Evolutionary conservation across 2,329 filamentous ascomycete genomes (phyloP), one percentile per base, ranked within the genome.

Genomic region (Triangularia verruculosa): DNA sequence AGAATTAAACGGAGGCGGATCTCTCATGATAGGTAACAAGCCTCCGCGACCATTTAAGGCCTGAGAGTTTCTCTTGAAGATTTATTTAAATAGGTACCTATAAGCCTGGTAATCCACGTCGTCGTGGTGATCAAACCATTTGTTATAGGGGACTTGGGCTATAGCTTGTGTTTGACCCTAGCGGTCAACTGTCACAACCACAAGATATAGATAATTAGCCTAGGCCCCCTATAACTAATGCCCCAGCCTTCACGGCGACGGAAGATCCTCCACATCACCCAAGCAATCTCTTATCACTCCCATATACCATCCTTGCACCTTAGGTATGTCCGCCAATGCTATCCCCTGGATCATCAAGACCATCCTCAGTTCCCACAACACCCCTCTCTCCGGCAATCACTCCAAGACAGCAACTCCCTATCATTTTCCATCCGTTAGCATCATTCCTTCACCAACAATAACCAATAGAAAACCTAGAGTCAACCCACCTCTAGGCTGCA

Each of bases 101-200:
- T n/a, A n/a, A n/a, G n/a, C n/a, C n/a, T n/a, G n/a, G n/a, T n/a
- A n/a, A n/a, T 54, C 66, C 27, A n/a, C 61, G 8, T 64, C 69
- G 52, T 58, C 67, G 47, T 39, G 25, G 28, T 12, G 55, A 56
- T 24, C 13, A 25, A 52, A 20, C 4, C 59, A 13, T 58, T 28
- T 27, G 39, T 43, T 8, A 52, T 7, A 17, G 20, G 3, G 8
- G 30, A 11, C 13, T 13, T 39, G 4, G n/a, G 34, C 13, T 15
- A 39, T 15, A n/a, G n/a, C n/a, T n/a, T n/a, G n/a, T n/a, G n/a
- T n/a, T n/a, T n/a, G n/a, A n/a, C n/a, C n/a, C n/a, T n/a, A n/a
- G n/a, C n/a, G n/a, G n/a, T n/a, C n/a, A n/a, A n/a, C n/a, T n/a
- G n/a, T n/a, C n/a, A n/a, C 9, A 34, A 34, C 30, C 30, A 13